Evolutionary conservation across 306 rosid genomes (phyloP).

Genomic region (Bauhinia variegata): DNA sequence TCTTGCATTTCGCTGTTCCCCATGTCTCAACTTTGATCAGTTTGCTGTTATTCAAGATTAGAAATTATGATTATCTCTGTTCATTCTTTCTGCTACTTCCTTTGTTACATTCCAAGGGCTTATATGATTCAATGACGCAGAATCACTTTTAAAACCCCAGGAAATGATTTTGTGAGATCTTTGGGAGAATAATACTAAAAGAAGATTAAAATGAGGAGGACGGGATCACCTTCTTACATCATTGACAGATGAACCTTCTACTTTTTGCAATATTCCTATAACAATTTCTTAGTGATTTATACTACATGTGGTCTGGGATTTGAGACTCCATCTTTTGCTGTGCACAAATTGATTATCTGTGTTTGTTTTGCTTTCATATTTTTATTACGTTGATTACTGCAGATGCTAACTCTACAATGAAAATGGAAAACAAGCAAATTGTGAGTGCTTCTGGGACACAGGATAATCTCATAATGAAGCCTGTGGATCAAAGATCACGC

Average conservation of each 20-base stretch:
- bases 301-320: too few relatives aligned
- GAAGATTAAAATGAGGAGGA: too few relatives aligned
- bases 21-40: not conserved
- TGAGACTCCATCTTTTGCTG: too few relatives aligned
- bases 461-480: constrained; percentile 55
- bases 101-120: not conserved
- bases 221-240: not conserved
- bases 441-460: constrained; percentile 43
- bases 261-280: too few relatives aligned
- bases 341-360: too few relatives aligned
- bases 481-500: constrained; percentile 50
- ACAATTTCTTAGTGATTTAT: too few relatives aligned
- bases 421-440: constrained; percentile 63
- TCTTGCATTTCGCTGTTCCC: constrained; percentile 4
- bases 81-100: constrained; percentile 16
- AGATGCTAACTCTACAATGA: constrained; percentile 51
- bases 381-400: constrained; percentile 31
- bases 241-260: not conserved
- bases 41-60: not conserved
- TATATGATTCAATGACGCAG: constrained; percentile 1
- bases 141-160: not conserved
- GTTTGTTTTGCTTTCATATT: too few relatives aligned
- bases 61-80: not conserved
- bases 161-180: not conserved
- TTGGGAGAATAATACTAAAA: too few relatives aligned